Conservation (phyloP, 2,329 filamentous ascomycete genomes). For the Aspergillus novoparasiticus region DNA sequence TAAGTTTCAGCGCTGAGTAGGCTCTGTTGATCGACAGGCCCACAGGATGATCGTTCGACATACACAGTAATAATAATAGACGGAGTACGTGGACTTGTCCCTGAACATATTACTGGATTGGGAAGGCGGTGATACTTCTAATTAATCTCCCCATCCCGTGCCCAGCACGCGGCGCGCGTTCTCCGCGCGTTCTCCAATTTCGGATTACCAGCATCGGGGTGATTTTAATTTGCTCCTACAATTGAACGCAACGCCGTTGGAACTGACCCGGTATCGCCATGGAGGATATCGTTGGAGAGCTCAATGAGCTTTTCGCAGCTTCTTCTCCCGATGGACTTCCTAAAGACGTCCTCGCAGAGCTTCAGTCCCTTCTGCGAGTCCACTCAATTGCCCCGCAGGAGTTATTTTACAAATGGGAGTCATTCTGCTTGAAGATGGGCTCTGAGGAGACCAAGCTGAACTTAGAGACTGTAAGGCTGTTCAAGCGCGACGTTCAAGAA, state of each 20-base stretch:
- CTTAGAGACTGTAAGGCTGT: constrained; percentile 70
- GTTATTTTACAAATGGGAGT: constrained; percentile 98
- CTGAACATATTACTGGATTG: not conserved
- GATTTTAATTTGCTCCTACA: not conserved
- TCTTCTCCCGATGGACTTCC: constrained; percentile 63
- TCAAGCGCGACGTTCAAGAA: constrained; percentile 88
- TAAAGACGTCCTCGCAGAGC: constrained; percentile 75
- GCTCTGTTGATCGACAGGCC: constrained; percentile 19
- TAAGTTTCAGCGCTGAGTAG: constrained; percentile 3
- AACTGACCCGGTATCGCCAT: constrained; percentile 34
- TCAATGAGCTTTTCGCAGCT: constrained; percentile 62
- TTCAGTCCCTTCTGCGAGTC: constrained; percentile 82
- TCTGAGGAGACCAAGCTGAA: constrained; percentile 72
- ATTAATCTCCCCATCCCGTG: constrained; percentile 4
- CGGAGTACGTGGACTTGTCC: not conserved
- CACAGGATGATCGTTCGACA: constrained; percentile 15
- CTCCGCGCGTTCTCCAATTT: not conserved
- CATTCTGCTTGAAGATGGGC: constrained; percentile 94
- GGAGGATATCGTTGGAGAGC: constrained; percentile 54
- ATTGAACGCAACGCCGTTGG: not conserved
- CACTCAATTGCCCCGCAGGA: constrained; percentile 82
- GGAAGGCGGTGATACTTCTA: constrained; percentile 12
- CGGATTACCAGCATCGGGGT: not conserved
- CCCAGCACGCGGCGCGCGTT: constrained; percentile 8
- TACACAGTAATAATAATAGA: not conserved